These are phyloP conservation scores for Cyclostephanos invisitatus DNA, from an alignment of 108 stramenopile genomes.

Conservation along the genomic window DNA sequence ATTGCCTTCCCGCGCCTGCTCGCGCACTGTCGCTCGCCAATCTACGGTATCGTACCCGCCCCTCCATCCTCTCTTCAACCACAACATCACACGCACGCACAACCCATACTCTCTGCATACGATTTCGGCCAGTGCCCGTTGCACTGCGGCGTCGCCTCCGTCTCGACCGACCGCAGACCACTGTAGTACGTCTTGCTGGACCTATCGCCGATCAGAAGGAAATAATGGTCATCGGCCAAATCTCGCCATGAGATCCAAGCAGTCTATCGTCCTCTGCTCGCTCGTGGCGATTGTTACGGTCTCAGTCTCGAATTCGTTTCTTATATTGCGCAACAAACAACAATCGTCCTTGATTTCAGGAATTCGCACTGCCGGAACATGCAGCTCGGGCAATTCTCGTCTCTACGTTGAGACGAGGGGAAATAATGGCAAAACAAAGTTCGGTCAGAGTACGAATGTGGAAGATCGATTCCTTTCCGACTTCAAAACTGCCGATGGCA, in stretches of 20 bases:
- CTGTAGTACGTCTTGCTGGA: neutral
- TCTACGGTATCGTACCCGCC: too few species aligned
- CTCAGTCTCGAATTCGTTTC: neutral
- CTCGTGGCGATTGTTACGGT: neutral
- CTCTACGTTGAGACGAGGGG: neutral
- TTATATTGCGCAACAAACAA: neutral
- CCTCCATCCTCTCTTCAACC: neutral
- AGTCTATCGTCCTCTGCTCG: neutral
- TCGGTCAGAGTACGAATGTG: constrained; percentile 12
- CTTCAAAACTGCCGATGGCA: constrained; percentile 48
- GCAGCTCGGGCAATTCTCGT: constrained; percentile 1
- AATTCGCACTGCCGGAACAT: neutral
- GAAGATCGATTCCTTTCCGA: constrained; percentile 47
- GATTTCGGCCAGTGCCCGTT: neutral
- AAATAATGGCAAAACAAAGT: constrained; percentile 19
- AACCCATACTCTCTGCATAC: too few species aligned
- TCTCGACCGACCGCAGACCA: neutral
- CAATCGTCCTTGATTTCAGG: neutral
- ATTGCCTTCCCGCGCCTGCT: too few species aligned
- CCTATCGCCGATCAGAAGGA: neutral
- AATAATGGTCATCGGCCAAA: neutral
- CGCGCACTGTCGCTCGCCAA: too few species aligned
- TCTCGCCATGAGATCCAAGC: neutral
- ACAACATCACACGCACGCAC: neutral
- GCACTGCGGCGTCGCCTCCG: neutral